These are phyloP conservation scores for Trichoderma asperelloides DNA, from an alignment of 495 filamentous ascomycete species.

Conservation along the genomic window DNA sequence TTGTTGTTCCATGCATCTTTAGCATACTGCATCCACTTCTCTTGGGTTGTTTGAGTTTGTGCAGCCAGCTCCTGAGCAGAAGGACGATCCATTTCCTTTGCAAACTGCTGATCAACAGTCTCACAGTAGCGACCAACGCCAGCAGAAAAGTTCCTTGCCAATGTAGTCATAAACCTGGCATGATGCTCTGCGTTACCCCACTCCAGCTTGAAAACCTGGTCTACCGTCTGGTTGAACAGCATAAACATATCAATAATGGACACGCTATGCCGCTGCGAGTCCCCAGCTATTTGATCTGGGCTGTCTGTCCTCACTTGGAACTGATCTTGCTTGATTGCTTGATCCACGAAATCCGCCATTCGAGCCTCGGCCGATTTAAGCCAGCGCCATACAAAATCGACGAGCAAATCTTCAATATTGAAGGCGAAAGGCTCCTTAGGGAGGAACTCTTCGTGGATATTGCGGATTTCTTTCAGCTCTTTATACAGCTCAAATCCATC, in stretches of 20 bases:
- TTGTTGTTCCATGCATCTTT: conserved; percentile 92
- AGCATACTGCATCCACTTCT: conserved; percentile 82
- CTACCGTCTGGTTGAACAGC: conserved; percentile 81
- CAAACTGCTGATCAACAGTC: conserved; percentile 75
- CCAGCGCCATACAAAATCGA: conserved; percentile 94
- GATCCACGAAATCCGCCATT: conserved; percentile 77
- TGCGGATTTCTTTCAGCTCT: conserved; percentile 72
- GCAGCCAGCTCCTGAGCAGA: conserved; percentile 80
- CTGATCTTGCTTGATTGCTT: conserved; percentile 78
- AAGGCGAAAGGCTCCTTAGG: conserved; percentile 66
- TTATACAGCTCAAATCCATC: conserved; percentile 93
- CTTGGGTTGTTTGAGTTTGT: conserved; percentile 70
- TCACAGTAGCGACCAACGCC: conserved; percentile 90
- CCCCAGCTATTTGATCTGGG: conserved; percentile 51
- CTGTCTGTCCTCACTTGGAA: conserved; percentile 62
- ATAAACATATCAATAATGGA: conserved; percentile 92
- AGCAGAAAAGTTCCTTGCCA: conserved; percentile 76
- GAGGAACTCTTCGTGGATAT: conserved; percentile 63
- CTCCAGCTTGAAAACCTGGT: conserved; percentile 73
- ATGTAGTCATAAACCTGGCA: conserved; percentile 94
- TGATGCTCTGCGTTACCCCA: conserved; percentile 93
- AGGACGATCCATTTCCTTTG: conserved; percentile 84
- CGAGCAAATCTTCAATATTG: conserved; percentile 73
- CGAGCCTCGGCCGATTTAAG: conserved; percentile 70
- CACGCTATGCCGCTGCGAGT: conserved; percentile 83